These are phyloP conservation scores for Durotheca rogersii DNA, from an alignment of 495 filamentous ascomycete species.

Conservation along the genomic window DNA sequence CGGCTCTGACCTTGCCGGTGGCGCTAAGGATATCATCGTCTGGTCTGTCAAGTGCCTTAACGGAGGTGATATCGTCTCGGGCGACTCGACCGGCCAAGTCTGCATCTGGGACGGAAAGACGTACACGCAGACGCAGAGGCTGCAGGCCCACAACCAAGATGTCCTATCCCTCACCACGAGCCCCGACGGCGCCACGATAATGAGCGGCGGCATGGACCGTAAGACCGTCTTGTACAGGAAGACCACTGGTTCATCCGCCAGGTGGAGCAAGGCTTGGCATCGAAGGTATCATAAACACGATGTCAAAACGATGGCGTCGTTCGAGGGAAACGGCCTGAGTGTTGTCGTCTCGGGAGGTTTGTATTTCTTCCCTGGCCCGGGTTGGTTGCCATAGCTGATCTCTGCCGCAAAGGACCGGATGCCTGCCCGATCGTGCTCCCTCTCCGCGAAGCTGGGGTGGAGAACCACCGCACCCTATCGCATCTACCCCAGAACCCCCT, in stretches of 20 bases:
- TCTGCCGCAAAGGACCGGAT: slow-evolving; percentile 75
- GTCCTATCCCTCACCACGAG: slow-evolving; percentile 79
- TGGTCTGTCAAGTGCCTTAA: slow-evolving; percentile 88
- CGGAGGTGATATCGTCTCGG: slow-evolving; percentile 88
- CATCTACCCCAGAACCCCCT: slow-evolving; percentile 75
- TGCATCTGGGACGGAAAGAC: slow-evolving; percentile 92
- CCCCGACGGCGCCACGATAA: slow-evolving; percentile 76
- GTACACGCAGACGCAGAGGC: slow-evolving; percentile 79
- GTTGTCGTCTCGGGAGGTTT: slow-evolving; percentile 89
- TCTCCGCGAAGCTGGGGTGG: slow-evolving; percentile 73
- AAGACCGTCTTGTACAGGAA: slow-evolving; percentile 77
- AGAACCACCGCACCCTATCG: slow-evolving; percentile 76
- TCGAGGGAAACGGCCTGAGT: slow-evolving; percentile 78
- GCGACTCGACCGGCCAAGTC: slow-evolving; percentile 89
- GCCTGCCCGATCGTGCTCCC: slow-evolving; percentile 78
- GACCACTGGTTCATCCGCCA: slow-evolving; percentile 55
- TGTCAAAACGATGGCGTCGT: slow-evolving; percentile 91
- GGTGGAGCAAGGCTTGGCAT: slow-evolving; percentile 86
- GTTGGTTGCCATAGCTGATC: slow-evolving; percentile 36
- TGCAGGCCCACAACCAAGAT: slow-evolving; percentile 87
- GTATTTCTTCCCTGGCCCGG: slow-evolving; percentile 24
- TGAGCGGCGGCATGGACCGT: slow-evolving; percentile 90
- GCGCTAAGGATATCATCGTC: slow-evolving; percentile 80
- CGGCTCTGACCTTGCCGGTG: slow-evolving; percentile 70
- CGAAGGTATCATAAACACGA: slow-evolving; percentile 85